Evolutionary conservation across 1,139 yeast species (phyloP).

Genomic region (Yamadazyma taylorii): DNA sequence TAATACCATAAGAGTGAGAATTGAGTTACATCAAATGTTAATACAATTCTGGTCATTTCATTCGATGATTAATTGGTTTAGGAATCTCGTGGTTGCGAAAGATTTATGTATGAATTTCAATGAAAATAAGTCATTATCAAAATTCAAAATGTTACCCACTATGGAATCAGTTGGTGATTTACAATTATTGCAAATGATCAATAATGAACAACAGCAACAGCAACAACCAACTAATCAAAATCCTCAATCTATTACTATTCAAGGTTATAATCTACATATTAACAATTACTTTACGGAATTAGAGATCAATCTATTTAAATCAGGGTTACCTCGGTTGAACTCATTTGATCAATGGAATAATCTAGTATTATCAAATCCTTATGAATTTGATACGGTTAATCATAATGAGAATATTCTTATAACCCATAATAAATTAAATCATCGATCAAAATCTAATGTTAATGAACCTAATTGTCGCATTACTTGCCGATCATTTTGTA

Average conservation of each 20-base stretch:
- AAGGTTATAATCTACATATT: conserved; percentile 8
- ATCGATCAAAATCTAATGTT: not conserved
- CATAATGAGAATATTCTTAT: conserved; percentile 19
- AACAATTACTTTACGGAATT: conserved; percentile 27
- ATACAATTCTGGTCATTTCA: conserved; percentile 47
- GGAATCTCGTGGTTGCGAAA: conserved; percentile 33
- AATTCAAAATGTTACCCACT: conserved; percentile 34
- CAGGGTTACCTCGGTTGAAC: conserved; percentile 41
- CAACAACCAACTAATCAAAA: not conserved
- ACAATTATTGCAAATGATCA: not conserved
- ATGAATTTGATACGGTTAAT: conserved; percentile 17
- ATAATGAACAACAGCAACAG: not conserved
- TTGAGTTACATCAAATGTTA: conserved; percentile 42
- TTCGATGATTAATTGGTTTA: conserved; percentile 42
- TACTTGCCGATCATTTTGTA: conserved; percentile 27
- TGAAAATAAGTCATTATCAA: conserved; percentile 23
- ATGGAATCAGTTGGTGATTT: conserved; percentile 1
- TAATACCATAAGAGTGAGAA: conserved; percentile 39
- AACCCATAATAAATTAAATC: conserved; percentile 13
- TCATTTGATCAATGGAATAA: conserved; percentile 43
- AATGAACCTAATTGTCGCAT: conserved; percentile 5
- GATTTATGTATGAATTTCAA: conserved; percentile 29
- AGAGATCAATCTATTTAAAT: conserved; percentile 39
- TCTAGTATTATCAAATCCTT: conserved; percentile 34
- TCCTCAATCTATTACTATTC: conserved; percentile 3